Evolutionary conservation across 2,329 filamentous ascomycete genomes (phyloP), one percentile per base, ranked within the genome.

Genomic region (Aspergillus sclerotialis): DNA sequence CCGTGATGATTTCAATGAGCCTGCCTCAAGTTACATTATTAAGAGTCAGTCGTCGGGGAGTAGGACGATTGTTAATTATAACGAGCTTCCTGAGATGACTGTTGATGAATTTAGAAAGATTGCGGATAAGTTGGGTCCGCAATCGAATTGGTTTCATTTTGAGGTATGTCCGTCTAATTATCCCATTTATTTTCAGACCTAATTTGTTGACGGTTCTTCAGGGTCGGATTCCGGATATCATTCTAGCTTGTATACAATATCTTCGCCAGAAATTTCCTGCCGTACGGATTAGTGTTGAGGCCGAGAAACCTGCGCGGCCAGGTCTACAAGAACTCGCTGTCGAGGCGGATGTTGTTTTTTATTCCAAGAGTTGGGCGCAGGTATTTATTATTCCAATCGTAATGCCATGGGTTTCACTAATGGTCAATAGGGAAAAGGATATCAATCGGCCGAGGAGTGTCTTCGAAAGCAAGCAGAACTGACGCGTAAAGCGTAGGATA

Each of bases 51-150:
- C 58, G 15, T 76, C 69, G 3, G 75, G 72, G 13, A 80, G 74
- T 36, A 70, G 83, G 28, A 87, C 82, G 0, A 75, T 86, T 37
- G 76, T 87, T 37, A 87, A 80, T 55, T 75, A 78, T 57, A 84
- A 79, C 48, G 69, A 72, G 37, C 67, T 87, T 23, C 71, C 72
- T 1, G 82, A 86, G 44, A 84, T 87, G 79, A 79, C 70, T 5
- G 43, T 59, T 4, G 61, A 62, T 6, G 82, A 86, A 56, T 84
- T 87, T 39, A 50, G 55, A 11, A 39, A 37, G 9, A 60, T 72
- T 13, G 66, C 62, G 24, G 52, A 63, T 14, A 51, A 45, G 15
- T 55, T 77, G 30, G 48, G 49, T 4, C 38, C 44, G n/a, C 30
- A 50, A 7, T 48, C 59, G 23, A 45, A 41, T 5, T 85, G 78